Evolutionary conservation across 73 alveolate species (phyloP), one percentile per base, ranked within the genome.

Genomic region (Uronychia binucleata): DNA sequence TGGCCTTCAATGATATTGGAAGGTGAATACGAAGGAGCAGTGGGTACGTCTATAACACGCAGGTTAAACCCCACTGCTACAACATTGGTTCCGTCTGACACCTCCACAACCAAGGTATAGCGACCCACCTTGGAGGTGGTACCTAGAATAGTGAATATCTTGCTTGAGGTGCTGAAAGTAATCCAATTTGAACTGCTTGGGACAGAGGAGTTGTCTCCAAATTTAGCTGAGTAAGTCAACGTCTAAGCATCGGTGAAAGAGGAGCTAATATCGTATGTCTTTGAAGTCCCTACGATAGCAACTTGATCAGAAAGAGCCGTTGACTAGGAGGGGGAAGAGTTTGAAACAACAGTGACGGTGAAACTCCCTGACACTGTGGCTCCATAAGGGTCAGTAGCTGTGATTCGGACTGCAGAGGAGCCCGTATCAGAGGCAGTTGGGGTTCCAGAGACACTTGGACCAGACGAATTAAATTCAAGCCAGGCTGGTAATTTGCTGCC

Each of bases 361-460:
- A 67, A 67, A 1, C 31, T 67, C 30, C 32, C 32, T 26, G 88
- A 58, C 0, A 34, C 60, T 1, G 81, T 59, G 31, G 74, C 88
- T 30, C 81, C 80, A 81, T 59, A 33, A 29, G 74, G 25, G 75
- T 81, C 88, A 1, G 75, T 81, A 1, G 88, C 88, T 1, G 81
- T 59, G 34, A 81, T 33, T 32, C 58, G 58, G 27, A 81, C 59
- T 27, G 28, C 34, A 29, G 13, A 26, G 31, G 75, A 34, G 1
- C 81, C 80, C 0, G 35, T 30, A 67, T 81, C 88, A 29, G 58
- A 28, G 1, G 1, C 19, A 8, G 80, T 25, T 28, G 88, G 81
- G 1, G 75, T 60, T 5, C 88, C 88, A 1, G 77, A 74, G 34
- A 81, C 30, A 29, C 67, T 27, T 1, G 30, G 30, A 0, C 58